phyloP scores from a whole-genome alignment of 78 protist genomes.

The Speleostelium caveatum region DNA sequence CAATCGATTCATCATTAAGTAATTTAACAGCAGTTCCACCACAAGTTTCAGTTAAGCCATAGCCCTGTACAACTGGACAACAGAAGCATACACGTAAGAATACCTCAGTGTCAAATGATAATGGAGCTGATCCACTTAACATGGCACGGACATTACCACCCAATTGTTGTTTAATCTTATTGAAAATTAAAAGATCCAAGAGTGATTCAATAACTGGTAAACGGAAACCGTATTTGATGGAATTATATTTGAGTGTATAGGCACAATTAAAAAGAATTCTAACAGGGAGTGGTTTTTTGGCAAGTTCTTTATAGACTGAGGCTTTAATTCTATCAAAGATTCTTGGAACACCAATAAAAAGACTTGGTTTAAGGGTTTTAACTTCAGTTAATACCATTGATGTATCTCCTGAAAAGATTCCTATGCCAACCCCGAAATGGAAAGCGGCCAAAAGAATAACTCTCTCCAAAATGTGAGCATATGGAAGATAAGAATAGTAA shows the following conservation, averaged over 20 bases:
- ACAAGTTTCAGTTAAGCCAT: conserved; percentile 94
- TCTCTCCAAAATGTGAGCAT: conserved; percentile 89
- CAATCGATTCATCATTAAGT: conserved; percentile 46
- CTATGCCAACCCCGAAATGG: conserved; percentile 72
- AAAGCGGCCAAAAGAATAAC: conserved; percentile 17
- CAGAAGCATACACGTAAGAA: conserved; percentile 68
- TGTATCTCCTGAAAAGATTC: conserved; percentile 86
- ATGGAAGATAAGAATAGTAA: conserved; percentile 85
- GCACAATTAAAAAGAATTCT: neutral
- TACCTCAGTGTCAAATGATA: conserved; percentile 75
- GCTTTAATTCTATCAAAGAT: conserved; percentile 51
- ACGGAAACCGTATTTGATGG: conserved; percentile 56
- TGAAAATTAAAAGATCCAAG: conserved; percentile 66
- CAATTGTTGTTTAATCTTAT: conserved; percentile 68
- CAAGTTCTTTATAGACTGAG: conserved; percentile 38
- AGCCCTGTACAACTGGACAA: conserved; percentile 68
- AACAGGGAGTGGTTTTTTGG: conserved; percentile 1
- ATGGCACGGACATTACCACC: conserved; percentile 93
- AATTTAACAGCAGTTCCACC: conserved; percentile 80
- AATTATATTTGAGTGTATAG: conserved; percentile 4
- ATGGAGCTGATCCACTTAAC: conserved; percentile 94
- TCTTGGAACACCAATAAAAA: conserved; percentile 95
- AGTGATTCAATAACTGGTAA: conserved; percentile 3
- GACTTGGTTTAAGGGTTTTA: conserved; percentile 86
- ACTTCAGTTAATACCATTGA: conserved; percentile 84